These are phyloP conservation scores for Posidonia oceanica DNA, from an alignment of 116 monocot species.

Conservation along the genomic window DNA sequence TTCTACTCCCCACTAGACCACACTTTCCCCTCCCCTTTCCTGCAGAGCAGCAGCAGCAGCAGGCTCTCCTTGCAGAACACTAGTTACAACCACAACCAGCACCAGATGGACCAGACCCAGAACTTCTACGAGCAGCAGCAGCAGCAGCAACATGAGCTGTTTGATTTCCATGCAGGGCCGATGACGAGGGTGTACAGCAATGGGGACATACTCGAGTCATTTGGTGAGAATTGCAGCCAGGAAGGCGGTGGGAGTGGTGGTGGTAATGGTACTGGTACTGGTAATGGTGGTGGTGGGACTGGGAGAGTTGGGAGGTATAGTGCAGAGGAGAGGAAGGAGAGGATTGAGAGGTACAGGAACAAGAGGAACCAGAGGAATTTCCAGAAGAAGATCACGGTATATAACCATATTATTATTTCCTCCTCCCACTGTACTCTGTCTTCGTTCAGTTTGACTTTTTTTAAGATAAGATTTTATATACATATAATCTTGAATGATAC, in stretches of 20 bases:
- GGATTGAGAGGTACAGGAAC: constrained; percentile 69
- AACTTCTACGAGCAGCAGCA: background rate
- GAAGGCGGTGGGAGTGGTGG: no score
- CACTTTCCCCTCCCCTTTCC: background rate
- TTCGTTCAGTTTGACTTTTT: no score
- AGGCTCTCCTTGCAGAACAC: constrained; percentile 4
- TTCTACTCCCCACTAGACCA: background rate
- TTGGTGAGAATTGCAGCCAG: no score
- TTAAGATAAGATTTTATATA: no score
- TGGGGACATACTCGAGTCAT: constrained; percentile 3
- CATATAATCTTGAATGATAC: no score
- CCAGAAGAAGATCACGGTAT: constrained; percentile 86
- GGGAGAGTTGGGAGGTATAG: constrained; percentile 41
- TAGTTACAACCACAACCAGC: background rate
- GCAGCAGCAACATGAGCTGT: background rate
- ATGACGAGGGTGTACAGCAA: constrained; percentile 15
- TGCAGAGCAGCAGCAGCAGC: constrained; percentile 17
- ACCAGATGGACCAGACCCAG: constrained; percentile 1
- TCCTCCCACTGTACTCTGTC: no score
- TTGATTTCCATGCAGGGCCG: constrained; percentile 1
- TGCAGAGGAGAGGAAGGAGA: constrained; percentile 70
- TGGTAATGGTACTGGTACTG: no score
- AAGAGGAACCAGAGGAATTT: constrained; percentile 85
- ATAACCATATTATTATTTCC: background rate
- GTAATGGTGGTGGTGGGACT: background rate